Conservation (phyloP, 2,329 filamentous ascomycete species). For the Dothidotthia symphoricarpi region DNA sequence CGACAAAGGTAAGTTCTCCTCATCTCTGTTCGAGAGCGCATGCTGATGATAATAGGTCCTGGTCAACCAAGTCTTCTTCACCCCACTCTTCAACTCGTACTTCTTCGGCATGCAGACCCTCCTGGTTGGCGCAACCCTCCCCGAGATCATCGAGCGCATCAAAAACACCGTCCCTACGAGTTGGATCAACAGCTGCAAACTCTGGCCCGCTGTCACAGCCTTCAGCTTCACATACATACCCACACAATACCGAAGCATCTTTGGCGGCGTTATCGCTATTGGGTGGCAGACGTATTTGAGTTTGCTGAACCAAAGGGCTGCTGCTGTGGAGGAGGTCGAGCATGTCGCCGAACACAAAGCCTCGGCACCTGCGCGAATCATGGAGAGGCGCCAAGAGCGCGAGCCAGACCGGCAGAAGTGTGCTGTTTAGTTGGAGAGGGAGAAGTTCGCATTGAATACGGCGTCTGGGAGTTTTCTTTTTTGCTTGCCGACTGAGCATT, state of each 20-base stretch:
- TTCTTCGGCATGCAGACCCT: constrained; percentile 54
- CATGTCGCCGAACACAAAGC: constrained; percentile 7
- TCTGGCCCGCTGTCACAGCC: constrained; percentile 86
- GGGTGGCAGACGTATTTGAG: constrained; percentile 92
- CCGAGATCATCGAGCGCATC: constrained; percentile 68
- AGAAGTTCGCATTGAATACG: no score
- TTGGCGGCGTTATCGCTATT: constrained; percentile 72
- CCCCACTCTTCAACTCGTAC: constrained; percentile 60
- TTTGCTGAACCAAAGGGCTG: constrained; percentile 72
- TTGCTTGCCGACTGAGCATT: no score
- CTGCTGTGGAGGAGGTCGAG: constrained; percentile 51
- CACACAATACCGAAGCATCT: constrained; percentile 75
- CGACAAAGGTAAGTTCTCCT: constrained; percentile 55
- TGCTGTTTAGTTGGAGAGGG: no score
- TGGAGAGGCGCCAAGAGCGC: no score
- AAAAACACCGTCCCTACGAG: constrained; percentile 73
- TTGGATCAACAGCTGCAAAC: constrained; percentile 74
- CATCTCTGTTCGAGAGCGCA: background rate
- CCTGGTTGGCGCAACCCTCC: constrained; percentile 59
- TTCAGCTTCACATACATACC: constrained; percentile 84
- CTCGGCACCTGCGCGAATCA: no score
- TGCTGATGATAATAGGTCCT: constrained; percentile 50
- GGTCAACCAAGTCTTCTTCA: constrained; percentile 78
- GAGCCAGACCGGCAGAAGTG: no score
- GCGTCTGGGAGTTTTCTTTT: no score